Conservation (phyloP, 495 filamentous ascomycete species). For the Hypoxylon lienhwacheense region DNA sequence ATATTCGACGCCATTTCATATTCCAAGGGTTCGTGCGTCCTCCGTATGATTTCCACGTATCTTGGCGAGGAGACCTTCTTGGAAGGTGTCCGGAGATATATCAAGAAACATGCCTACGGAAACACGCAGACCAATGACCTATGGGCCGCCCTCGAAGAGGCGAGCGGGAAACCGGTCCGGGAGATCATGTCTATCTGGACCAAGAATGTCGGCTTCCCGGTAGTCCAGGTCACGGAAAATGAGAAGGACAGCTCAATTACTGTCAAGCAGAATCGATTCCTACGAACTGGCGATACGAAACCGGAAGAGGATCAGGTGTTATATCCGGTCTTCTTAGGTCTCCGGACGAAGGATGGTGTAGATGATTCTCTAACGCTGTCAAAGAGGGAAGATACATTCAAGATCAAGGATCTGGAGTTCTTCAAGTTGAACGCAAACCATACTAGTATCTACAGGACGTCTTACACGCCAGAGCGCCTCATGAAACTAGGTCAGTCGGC, state of each 20-base stretch:
- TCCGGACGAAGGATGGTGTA: slow-evolving; percentile 67
- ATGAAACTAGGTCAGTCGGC: slow-evolving; percentile 78
- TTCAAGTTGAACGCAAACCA: slow-evolving; percentile 82
- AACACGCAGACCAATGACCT: slow-evolving; percentile 85
- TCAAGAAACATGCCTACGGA: slow-evolving; percentile 92
- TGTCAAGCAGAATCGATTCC: slow-evolving; percentile 75
- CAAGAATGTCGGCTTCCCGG: slow-evolving; percentile 74
- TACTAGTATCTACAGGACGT: slow-evolving; percentile 71
- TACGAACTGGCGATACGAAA: slow-evolving; percentile 76
- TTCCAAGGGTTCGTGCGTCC: slow-evolving; percentile 91
- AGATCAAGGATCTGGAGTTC: slow-evolving; percentile 65
- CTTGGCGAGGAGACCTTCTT: slow-evolving; percentile 92
- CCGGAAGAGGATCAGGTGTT: slow-evolving; percentile 79
- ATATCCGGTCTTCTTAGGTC: slow-evolving; percentile 71
- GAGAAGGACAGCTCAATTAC: slow-evolving; percentile 60
- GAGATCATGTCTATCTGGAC: slow-evolving; percentile 79
- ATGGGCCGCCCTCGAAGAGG: slow-evolving; percentile 86
- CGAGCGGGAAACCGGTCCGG: slow-evolving; percentile 86
- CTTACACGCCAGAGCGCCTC: slow-evolving; percentile 67
- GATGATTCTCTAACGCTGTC: slow-evolving; percentile 65
- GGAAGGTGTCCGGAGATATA: slow-evolving; percentile 86
- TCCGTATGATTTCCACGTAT: slow-evolving; percentile 97
- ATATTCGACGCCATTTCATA: slow-evolving; percentile 99
- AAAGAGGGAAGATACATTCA: slow-evolving; percentile 73
- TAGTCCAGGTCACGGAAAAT: slow-evolving; percentile 68